Conservation (phyloP, 2,329 filamentous ascomycete species). For the Colletotrichum graminicola region DNA sequence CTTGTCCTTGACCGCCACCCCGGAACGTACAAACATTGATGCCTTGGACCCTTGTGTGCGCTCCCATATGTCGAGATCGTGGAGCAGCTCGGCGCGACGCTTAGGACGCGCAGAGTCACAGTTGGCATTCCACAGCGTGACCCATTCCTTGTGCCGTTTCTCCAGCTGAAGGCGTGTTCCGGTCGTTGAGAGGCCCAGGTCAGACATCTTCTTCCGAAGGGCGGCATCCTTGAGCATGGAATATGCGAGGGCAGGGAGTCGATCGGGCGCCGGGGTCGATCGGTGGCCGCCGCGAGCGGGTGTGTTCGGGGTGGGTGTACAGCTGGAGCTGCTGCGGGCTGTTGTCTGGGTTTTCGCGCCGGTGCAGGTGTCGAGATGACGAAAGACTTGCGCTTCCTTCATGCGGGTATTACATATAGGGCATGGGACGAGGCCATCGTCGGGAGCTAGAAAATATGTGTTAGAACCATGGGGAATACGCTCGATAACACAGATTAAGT, state of each 20-base stretch:
- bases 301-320: constrained; percentile 20
- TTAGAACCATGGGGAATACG: constrained; percentile 33
- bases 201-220: constrained; percentile 83
- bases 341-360: constrained; percentile 50
- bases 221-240: constrained; percentile 83
- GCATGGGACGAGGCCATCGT: constrained; percentile 84
- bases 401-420: constrained; percentile 85
- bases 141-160: constrained; percentile 89
- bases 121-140: constrained; percentile 97
- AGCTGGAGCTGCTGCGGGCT: neutral
- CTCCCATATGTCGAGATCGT: constrained; percentile 89
- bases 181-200: constrained; percentile 80
- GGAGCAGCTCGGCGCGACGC: constrained; percentile 76
- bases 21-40: constrained; percentile 49
- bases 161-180: constrained; percentile 80
- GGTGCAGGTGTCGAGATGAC: constrained; percentile 79
- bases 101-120: constrained; percentile 85
- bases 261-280: constrained; percentile 60
- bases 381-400: constrained; percentile 82
- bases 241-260: constrained; percentile 86
- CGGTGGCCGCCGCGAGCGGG: constrained; percentile 45
- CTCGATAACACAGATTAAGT: neutral
- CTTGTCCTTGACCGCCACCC: constrained; percentile 77
- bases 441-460: constrained; percentile 49
- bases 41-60: constrained; percentile 78